Conservation (phyloP, 2,329 filamentous ascomycete species). For the Trichoderma atrobrunneum region DNA sequence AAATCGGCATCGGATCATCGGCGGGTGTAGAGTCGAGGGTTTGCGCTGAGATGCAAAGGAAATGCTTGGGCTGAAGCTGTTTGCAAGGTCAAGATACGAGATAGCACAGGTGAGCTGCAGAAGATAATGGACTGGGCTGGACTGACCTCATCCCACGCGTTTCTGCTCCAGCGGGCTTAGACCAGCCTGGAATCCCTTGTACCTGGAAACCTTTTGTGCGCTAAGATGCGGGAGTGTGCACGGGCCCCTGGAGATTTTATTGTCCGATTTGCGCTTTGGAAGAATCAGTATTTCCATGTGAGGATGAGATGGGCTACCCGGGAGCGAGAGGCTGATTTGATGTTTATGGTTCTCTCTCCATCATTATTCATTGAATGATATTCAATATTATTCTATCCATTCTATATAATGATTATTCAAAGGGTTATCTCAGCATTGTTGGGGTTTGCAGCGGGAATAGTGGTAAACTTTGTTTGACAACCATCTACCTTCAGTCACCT, state of each 20-base stretch:
- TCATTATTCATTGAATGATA: background rate
- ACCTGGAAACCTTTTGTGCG: slow-evolving; percentile 16
- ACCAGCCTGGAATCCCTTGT: slow-evolving; percentile 17
- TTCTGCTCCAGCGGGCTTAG: slow-evolving; percentile 2
- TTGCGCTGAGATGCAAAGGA: background rate
- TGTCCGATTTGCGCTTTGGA: slow-evolving; percentile 7
- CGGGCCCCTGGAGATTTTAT: background rate
- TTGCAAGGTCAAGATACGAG: background rate
- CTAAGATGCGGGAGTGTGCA: slow-evolving; percentile 20
- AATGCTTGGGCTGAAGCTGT: background rate
- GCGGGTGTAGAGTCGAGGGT: background rate
- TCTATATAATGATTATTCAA: background rate
- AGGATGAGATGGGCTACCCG: background rate
- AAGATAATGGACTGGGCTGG: background rate
- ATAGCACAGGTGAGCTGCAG: background rate
- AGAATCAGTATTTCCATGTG: background rate
- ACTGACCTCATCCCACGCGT: slow-evolving; percentile 20
- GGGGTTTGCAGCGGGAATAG: background rate
- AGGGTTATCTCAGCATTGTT: background rate
- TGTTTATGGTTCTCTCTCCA: background rate
- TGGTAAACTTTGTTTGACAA: background rate
- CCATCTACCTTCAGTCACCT: background rate
- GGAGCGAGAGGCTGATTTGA: background rate
- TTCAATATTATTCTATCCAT: too few relatives aligned
- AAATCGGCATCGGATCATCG: background rate